phyloP scores from a whole-genome alignment of 495 filamentous ascomycete genomes.

The Astrothelium macrocarpum region DNA sequence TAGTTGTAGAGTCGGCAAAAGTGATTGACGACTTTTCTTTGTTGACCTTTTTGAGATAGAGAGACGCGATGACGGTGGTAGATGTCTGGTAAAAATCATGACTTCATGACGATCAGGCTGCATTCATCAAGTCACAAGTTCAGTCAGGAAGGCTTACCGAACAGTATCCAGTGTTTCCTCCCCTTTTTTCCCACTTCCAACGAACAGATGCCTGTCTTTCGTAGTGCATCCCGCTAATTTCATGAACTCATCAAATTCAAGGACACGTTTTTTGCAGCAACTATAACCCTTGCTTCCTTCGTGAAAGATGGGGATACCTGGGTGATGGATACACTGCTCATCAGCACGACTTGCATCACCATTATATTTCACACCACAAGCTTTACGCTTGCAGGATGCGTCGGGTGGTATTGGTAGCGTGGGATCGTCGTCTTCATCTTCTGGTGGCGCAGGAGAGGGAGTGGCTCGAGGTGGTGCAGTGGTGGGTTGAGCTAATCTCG shows the following conservation, averaged over 20 bases:
- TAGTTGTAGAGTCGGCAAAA: conserved; percentile 45
- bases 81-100: conserved; percentile 94
- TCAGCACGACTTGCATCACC: conserved; percentile 50
- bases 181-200: conserved; percentile 54
- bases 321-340: conserved; percentile 80
- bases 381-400: conserved; percentile 64
- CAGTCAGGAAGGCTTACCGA: conserved; percentile 40
- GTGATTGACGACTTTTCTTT: conserved; percentile 60
- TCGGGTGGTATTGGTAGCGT: conserved; percentile 58
- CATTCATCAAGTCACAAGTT: not conserved
- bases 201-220: conserved; percentile 72
- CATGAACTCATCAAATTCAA: conserved; percentile 98
- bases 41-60: conserved; percentile 96
- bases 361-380: conserved; percentile 57
- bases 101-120: conserved; percentile 31
- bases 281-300: conserved; percentile 96
- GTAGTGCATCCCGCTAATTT: conserved; percentile 83
- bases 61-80: conserved; percentile 72
- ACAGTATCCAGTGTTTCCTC: conserved; percentile 59
- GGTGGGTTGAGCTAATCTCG: conserved; percentile 42
- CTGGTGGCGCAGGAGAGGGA: conserved; percentile 53
- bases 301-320: conserved; percentile 83
- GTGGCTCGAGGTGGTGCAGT: conserved; percentile 40
- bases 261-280: conserved; percentile 88
- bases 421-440: conserved; percentile 83